A percentile compares a stretch with the other conserved stretches of the same genome.
These are phyloP conservation scores for Wickerhamomyces silvicola DNA, from an alignment of 805 yeast genomes.

Conservation along the genomic window DNA sequence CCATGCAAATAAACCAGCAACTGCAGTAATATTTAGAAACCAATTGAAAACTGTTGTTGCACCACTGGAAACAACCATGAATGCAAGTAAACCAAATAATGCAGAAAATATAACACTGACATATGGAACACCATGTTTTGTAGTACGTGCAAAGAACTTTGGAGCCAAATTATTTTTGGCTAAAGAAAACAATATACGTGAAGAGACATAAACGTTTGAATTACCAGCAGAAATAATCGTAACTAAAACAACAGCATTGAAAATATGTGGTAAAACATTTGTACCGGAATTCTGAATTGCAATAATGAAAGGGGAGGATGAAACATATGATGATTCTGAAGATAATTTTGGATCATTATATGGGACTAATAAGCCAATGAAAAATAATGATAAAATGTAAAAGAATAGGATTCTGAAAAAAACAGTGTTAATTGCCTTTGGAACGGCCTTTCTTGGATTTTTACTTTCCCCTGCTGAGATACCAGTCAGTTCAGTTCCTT, in stretches of 20 bases:
- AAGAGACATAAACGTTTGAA: slow-evolving; percentile 67
- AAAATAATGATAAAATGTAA: slow-evolving; percentile 58
- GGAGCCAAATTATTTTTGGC: slow-evolving; percentile 58
- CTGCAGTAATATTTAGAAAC: slow-evolving; percentile 71
- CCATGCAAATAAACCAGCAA: slow-evolving; percentile 74
- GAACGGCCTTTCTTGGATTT: slow-evolving; percentile 66
- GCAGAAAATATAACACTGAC: slow-evolving; percentile 52
- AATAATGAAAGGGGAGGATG: slow-evolving; percentile 67
- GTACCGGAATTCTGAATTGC: slow-evolving; percentile 69
- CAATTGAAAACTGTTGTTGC: slow-evolving; percentile 61
- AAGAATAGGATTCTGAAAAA: slow-evolving; percentile 59
- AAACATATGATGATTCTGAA: slow-evolving; percentile 31
- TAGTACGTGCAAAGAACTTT: slow-evolving; percentile 39
- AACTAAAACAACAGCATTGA: slow-evolving; percentile 62
- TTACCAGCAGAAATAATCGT: slow-evolving; percentile 77
- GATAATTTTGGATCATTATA: slow-evolving; percentile 50
- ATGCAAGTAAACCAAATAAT: slow-evolving; percentile 57
- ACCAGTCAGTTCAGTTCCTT: slow-evolving; percentile 75
- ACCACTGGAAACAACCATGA: slow-evolving; percentile 44
- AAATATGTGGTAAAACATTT: slow-evolving; percentile 55
- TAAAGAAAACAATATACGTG: slow-evolving; percentile 60
- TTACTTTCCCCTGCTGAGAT: slow-evolving; percentile 69
- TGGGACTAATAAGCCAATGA: slow-evolving; percentile 67
- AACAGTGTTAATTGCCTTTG: slow-evolving; percentile 66
- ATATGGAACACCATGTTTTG: slow-evolving; percentile 56